A percentile compares a stretch with the other conserved stretches of the same genome.
These are phyloP conservation scores for Thalassiosira pacifica DNA, from an alignment of 352 stramenopile species.

Conservation along the genomic window DNA sequence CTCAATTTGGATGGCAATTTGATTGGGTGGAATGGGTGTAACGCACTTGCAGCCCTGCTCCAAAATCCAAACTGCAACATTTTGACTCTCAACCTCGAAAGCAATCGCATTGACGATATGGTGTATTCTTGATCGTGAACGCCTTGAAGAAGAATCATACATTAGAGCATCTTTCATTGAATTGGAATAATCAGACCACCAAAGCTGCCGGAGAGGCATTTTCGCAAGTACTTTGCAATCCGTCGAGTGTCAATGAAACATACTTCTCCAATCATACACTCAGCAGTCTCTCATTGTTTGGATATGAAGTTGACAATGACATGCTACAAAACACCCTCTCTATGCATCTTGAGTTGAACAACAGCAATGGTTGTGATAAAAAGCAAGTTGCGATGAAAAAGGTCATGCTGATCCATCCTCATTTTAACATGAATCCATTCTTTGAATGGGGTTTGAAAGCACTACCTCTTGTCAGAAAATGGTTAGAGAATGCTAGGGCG, in stretches of 20 bases:
- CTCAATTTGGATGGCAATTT: slow-evolving; percentile 2
- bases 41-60: neutral
- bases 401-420: neutral
- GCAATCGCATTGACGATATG: neutral
- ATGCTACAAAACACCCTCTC: neutral
- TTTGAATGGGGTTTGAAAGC: neutral
- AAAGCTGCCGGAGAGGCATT: neutral
- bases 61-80: slow-evolving; percentile 17
- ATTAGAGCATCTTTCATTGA: neutral
- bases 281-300: too few species aligned
- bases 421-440: neutral
- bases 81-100: neutral
- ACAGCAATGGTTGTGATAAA: neutral
- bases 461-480: neutral
- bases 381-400: neutral
- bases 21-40: neutral
- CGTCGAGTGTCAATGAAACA: slow-evolving; percentile 10
- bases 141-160: neutral
- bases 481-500: neutral
- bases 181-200: neutral
- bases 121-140: neutral
- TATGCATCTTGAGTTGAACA: neutral
- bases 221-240: slow-evolving; percentile 1
- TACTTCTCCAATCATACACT: slow-evolving; percentile 33
- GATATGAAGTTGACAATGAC: neutral